These are phyloP conservation scores for Lactarius evosmus DNA, from an alignment of 768 basidiomycete species.

Conservation along the genomic window DNA sequence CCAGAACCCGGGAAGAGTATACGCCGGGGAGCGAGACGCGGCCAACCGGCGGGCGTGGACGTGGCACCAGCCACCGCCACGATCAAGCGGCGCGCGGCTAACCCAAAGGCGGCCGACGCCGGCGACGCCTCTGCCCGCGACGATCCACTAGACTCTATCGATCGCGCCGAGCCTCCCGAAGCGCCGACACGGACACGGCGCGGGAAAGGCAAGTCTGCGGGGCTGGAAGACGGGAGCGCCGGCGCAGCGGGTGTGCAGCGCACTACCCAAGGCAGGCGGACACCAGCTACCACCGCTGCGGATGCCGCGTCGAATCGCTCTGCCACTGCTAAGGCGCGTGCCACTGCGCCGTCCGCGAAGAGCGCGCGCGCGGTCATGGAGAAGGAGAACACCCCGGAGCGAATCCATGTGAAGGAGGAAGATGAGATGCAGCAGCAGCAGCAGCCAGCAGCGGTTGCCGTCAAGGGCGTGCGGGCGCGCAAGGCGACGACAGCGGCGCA, in stretches of 20 bases:
- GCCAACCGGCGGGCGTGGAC: slow-evolving; percentile 20
- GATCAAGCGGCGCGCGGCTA: slow-evolving; percentile 27
- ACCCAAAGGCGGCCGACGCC: slow-evolving; percentile 26
- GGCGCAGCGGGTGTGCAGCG: slow-evolving; percentile 10
- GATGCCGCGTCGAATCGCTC: slow-evolving; percentile 20
- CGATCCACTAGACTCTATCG: slow-evolving; percentile 8
- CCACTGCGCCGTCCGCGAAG: slow-evolving; percentile 14
- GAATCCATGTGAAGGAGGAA: slow-evolving; percentile 14
- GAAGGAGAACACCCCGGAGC: slow-evolving; percentile 39
- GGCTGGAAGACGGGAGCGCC: slow-evolving; percentile 14
- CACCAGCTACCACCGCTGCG: slow-evolving; percentile 19
- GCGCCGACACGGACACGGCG: slow-evolving; percentile 19
- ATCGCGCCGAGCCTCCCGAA: slow-evolving; percentile 20
- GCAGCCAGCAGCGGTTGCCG: not conserved
- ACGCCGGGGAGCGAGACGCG: slow-evolving; percentile 19
- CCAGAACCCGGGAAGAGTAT: slow-evolving; percentile 23
- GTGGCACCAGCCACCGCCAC: slow-evolving; percentile 12
- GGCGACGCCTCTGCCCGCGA: slow-evolving; percentile 26
- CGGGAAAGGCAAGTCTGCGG: slow-evolving; percentile 11
- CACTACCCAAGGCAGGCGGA: slow-evolving; percentile 27
- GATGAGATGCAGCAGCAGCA: slow-evolving; percentile 24
- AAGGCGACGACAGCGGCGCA: slow-evolving; percentile 11
- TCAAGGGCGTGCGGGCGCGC: slow-evolving; percentile 15
- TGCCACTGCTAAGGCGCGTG: slow-evolving; percentile 13
- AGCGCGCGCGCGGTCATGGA: slow-evolving; percentile 15